Base-by-base conservation (phyloP, 306 rosid genomes). In the Lablab purpureus region DNA sequence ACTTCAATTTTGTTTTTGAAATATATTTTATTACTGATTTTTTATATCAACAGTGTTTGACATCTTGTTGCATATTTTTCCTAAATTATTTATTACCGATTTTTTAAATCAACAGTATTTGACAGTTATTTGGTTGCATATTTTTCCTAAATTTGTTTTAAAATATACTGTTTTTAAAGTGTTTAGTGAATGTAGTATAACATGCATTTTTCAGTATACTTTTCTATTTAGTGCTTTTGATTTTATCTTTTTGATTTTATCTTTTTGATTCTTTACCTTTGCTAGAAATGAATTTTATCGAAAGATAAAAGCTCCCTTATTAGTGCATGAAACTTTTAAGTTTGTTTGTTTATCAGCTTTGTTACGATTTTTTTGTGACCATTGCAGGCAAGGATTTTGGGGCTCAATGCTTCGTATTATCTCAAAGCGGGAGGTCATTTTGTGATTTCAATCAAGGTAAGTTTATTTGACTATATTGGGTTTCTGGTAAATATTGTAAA, bases 381-480 rank as follows among this genome's bases (percentile, higher is more conserved):
- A 34, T 23, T 82, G 76, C 90, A 94, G 98, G 98, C 99, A 21
- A 93, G 99, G 75, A 96, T 96, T 86, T 77, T 93, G 14, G 97
- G 86, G 10, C 60, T 95, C 77, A 95, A 95, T 84, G 99, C 99
- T 15, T 90, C 98, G 8, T 95, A 85, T 71, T 93, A 89, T 75
- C 92, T 95, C 60, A 95, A 95, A 80, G 41, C 93, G 0, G 99
- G 98, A 25, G 98, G 98, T 5, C 97, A 92, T 79, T 94, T 94
- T 63, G 97, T 94, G 6, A 93, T 95, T n/a, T 95, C 98, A 3
- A 95, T 95, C 59, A 94, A 94, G 97, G 98, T 90, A 41, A 50
- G 94, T 81, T n/a, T 51, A 3, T 1, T 8, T 32, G 25, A 0
- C 2, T 23, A 5, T 9, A 17, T 10, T 47, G 8, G 43, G 10